A percentile compares a stretch with the other conserved stretches of the same genome.
These are phyloP conservation scores for Sextonia rubra DNA, from an alignment of 164 flowering plant genomes.

Conservation along the genomic window DNA sequence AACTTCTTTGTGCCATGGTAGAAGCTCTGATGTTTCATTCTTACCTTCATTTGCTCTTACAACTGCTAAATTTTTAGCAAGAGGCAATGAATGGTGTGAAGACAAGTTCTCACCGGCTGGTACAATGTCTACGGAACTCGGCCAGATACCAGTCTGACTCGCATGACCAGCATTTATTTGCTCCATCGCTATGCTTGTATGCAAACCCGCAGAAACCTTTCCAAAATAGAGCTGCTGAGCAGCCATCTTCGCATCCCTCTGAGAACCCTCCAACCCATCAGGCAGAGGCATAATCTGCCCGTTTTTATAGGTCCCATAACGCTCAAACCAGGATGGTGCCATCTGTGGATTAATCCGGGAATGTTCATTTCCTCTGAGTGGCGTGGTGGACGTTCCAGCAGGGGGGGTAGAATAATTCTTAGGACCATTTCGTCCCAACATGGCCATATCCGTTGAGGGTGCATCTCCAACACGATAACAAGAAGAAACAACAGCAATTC, in stretches of 20 bases:
- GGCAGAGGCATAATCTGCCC: conserved; percentile 45
- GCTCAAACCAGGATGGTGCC: conserved; percentile 93
- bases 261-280: conserved; percentile 19
- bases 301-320: conserved; percentile 63
- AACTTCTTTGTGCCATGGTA: conserved; percentile 61
- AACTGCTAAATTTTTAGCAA: conserved; percentile 26
- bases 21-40: conserved; percentile 28
- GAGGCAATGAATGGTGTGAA: conserved; percentile 15
- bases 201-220: conserved; percentile 25
- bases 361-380: conserved; percentile 26
- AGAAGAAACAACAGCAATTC: conserved; percentile 26
- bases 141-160: conserved; percentile 10
- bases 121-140: conserved; percentile 13
- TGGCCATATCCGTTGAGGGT: conserved; percentile 7
- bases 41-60: conserved; percentile 50
- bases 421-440: conserved; percentile 15
- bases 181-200: conserved; percentile 9
- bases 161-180: conserved; percentile 23
- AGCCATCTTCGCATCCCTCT: conserved; percentile 18
- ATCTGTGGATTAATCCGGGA: conserved; percentile 60
- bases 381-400: conserved; percentile 21
- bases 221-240: conserved; percentile 19
- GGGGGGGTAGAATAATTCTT: conserved; percentile 22
- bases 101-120: conserved; percentile 18
- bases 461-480: conserved; percentile 18